Base-by-base conservation (phyloP, 2,329 filamentous ascomycete species). In the Trichoderma sp. region DNA sequence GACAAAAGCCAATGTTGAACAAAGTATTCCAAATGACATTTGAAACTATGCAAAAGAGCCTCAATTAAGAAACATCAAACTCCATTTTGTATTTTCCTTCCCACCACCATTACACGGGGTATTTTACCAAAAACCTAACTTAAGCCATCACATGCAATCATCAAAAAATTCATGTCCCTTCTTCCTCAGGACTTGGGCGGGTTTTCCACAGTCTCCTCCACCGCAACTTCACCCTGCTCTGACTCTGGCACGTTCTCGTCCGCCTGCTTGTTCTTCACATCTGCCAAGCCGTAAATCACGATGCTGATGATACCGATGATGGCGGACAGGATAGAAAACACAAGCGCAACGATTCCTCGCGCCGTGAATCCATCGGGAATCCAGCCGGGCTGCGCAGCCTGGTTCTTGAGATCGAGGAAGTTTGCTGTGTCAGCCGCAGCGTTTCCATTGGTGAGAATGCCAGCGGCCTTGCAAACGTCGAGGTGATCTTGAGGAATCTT, bases 341-440 rank as follows among this genome's bases (percentile, higher is more conserved):
- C 73, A 14, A 75, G 73, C 21, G 73, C 73, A 38, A 75, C 73
- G 18, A 75, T 75, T 7, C 73, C 73, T 9, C 73, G 27, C 2
- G 73, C 56, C 3, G 73, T 75, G 73, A 75, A 75, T 27, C 73
- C 73, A 16, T 63, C 35, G 2, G 73, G 73, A 2, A 75, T 71
- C 65, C 66, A 67, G 21, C 73, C 73, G 5, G 73, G 53, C 35
- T 75, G 73, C 12, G 50, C 27, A 27, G 18, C n/a, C 4, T 75
- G 73, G 35, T 24, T 56, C n/a, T 67, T 71, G 53, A 75, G 56
- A 29, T 75, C 56, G 4, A 75, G 59, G 41, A 75, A 71, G 18
- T 75, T 63, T 21, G 31, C 27, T 8, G 73, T 69, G 27, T 75
- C 63, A 16, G 64, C 73, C 2, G 73, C 73, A 8, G 73, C 73